Conservation (phyloP, 202 grass and related monocot genomes). For the Hordeum pubiflorum region DNA sequence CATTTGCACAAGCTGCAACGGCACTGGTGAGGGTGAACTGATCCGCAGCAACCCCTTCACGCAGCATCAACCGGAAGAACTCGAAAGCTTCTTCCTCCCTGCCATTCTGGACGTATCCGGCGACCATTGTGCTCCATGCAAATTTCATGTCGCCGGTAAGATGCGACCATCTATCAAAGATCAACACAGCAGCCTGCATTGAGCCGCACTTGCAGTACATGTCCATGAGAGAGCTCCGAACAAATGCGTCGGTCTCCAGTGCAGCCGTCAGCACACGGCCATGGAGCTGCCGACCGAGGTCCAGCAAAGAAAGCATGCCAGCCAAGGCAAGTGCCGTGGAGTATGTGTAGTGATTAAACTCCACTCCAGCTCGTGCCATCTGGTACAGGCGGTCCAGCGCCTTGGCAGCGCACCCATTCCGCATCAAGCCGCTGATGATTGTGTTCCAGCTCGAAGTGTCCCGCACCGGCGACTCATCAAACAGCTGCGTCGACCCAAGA, state of each 20-base stretch:
- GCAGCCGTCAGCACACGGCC: slow-evolving; percentile 28
- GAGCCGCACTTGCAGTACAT: slow-evolving; percentile 69
- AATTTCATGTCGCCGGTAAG: slow-evolving; percentile 18
- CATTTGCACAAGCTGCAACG: slow-evolving; percentile 54
- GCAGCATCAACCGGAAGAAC: slow-evolving; percentile 46
- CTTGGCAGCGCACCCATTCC: background rate
- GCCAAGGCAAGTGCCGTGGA: slow-evolving; percentile 44
- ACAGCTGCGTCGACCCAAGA: slow-evolving; percentile 26
- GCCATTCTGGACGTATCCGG: slow-evolving; percentile 52
- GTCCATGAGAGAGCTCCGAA: slow-evolving; percentile 53
- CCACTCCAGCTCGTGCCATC: slow-evolving; percentile 35
- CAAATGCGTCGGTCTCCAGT: slow-evolving; percentile 30
- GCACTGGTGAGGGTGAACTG: slow-evolving; percentile 51
- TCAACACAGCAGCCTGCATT: slow-evolving; percentile 22
- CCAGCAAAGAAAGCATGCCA: slow-evolving; percentile 36
- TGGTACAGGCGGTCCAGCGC: slow-evolving; percentile 31
- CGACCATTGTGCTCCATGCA: slow-evolving; percentile 47
- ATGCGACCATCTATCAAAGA: slow-evolving; percentile 34
- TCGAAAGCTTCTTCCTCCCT: slow-evolving; percentile 51
- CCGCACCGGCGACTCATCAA: slow-evolving; percentile 25
- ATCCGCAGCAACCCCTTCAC: slow-evolving; percentile 34
- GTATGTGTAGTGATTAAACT: slow-evolving; percentile 49
- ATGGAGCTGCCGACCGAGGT: slow-evolving; percentile 56
- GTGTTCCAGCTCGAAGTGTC: slow-evolving; percentile 64
- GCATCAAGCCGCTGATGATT: slow-evolving; percentile 45